Percentiles rank a stretch among this genome's conserved stretches.
Conservation (phyloP, 2,329 filamentous ascomycete species). For the Knoxdaviesia capensis region DNA sequence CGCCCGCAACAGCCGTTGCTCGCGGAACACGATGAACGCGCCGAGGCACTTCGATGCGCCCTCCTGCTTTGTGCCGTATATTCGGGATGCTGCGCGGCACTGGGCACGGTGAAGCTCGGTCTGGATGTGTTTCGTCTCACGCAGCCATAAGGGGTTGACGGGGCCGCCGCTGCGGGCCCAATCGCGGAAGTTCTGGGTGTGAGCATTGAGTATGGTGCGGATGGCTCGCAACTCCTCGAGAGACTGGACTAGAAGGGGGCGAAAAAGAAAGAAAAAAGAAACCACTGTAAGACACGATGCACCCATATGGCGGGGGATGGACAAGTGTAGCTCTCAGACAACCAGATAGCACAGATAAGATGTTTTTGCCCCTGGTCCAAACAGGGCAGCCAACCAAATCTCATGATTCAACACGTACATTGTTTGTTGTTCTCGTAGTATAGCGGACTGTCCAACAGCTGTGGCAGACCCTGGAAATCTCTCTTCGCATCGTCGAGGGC, state of each 20-base stretch:
- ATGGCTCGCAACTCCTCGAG: constrained; percentile 27
- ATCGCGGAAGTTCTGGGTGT: constrained; percentile 28
- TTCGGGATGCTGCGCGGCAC: constrained; percentile 34
- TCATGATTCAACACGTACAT: constrained; percentile 16
- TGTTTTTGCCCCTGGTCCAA: no score
- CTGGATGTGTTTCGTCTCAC: constrained; percentile 27
- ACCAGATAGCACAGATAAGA: no score
- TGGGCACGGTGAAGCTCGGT: constrained; percentile 34
- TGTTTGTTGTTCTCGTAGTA: constrained; percentile 38
- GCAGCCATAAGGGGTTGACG: constrained; percentile 33
- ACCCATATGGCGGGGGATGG: no score
- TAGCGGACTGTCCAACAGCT: constrained; percentile 31
- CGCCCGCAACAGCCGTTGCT: constrained; percentile 15
- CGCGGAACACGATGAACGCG: constrained; percentile 31
- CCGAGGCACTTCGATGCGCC: constrained; percentile 30
- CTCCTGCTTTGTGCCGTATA: constrained; percentile 30
- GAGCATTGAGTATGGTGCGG: constrained; percentile 22
- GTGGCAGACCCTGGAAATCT: constrained; percentile 37
- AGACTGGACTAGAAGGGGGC: constrained; percentile 22
- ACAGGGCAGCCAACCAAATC: no score
- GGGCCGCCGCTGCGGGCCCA: constrained; percentile 34
- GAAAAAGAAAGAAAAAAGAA: background rate
- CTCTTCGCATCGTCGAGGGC: constrained; percentile 37
- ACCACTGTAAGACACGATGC: background rate
- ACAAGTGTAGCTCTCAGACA: no score